Evolutionary conservation across 495 filamentous ascomycete genomes (phyloP), one percentile per base, ranked within the genome.

Genomic region (Pyrenula aspistea): DNA sequence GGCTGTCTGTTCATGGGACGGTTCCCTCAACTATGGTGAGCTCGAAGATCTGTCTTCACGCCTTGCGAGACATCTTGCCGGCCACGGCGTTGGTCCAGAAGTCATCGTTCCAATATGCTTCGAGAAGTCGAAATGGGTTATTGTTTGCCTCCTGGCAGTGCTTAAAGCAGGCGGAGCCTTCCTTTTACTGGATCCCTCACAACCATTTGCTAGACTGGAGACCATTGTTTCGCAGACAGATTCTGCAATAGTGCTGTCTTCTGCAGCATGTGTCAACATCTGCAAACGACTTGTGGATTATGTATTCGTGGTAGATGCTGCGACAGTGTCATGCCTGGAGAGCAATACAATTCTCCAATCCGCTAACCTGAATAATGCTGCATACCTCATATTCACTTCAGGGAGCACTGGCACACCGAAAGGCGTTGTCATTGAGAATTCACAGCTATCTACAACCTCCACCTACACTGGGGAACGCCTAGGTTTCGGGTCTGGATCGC

Each of bases 381-480:
- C 62, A 0, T 72, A 63, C 58, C 57, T 65, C 15, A 63, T 78
- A 0, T 76, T 73, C 57, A 77, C 73, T 2, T 75, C 72, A 2
- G 75, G 75, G 2, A 72, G 68, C 11, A 75, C 73, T 0, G 75
- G 73, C 1, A 62, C 64, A 42, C 74, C 74, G n/a, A 70, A 71
- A 57, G 75, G 71, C 2, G 67, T 74, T 10, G 57, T 75, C 1
- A 55, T 74, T 15, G 55, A 61, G 31, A 73, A 78, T 59, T 55
- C 58, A 22, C 61, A 65, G 10, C 59, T 68, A 1, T 59, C 60
- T 22, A 67, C 67, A 31, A 49, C 31, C 19, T 59, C 4, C 67
- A 56, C 2, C 62, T 60, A 36, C 65, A 62, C 24, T 66, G 53
- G 49, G 66, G 65, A 19, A 20, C 22, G 22, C 4, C 54, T 49